These are phyloP conservation scores for Fusarium transvaalense DNA, from an alignment of 2,329 filamentous ascomycete genomes.

Conservation along the genomic window DNA sequence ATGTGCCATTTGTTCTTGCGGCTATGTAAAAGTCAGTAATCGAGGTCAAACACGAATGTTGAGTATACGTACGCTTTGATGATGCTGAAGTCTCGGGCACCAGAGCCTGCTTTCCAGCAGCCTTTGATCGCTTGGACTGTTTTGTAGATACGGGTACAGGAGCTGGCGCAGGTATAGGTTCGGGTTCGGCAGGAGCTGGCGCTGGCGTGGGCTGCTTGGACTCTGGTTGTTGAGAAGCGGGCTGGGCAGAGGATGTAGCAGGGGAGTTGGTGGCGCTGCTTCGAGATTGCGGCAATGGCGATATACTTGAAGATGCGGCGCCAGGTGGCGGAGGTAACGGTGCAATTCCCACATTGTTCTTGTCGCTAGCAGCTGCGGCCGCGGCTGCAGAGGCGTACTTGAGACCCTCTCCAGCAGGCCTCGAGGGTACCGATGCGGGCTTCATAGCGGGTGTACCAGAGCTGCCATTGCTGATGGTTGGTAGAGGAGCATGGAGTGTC, in stretches of 20 bases:
- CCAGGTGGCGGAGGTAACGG: slow-evolving; percentile 92
- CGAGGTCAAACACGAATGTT: neutral
- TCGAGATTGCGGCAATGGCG: slow-evolving; percentile 67
- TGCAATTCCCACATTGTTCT: slow-evolving; percentile 90
- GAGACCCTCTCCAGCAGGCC: slow-evolving; percentile 87
- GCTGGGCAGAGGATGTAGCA: slow-evolving; percentile 61
- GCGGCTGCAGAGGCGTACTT: slow-evolving; percentile 98
- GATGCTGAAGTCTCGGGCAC: slow-evolving; percentile 58
- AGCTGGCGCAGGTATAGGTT: slow-evolving; percentile 37
- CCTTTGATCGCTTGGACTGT: slow-evolving; percentile 58
- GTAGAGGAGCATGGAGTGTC: slow-evolving; percentile 82
- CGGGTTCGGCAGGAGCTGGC: slow-evolving; percentile 46
- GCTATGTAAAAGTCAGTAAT: slow-evolving; percentile 46
- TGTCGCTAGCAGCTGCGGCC: slow-evolving; percentile 88
- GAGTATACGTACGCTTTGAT: slow-evolving; percentile 57
- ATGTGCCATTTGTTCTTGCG: slow-evolving; percentile 63
- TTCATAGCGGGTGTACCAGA: slow-evolving; percentile 80
- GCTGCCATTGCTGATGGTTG: slow-evolving; percentile 70
- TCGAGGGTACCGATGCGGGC: slow-evolving; percentile 85
- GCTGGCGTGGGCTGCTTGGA: slow-evolving; percentile 51
- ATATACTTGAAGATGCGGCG: slow-evolving; percentile 58
- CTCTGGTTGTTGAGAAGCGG: slow-evolving; percentile 56
- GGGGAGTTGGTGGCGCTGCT: slow-evolving; percentile 69
- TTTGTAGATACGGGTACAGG: slow-evolving; percentile 48
- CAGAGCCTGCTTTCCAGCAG: slow-evolving; percentile 59